These are phyloP conservation scores for Globisporangium barbulae DNA, from an alignment of 352 stramenopile genomes.

Conservation along the genomic window DNA sequence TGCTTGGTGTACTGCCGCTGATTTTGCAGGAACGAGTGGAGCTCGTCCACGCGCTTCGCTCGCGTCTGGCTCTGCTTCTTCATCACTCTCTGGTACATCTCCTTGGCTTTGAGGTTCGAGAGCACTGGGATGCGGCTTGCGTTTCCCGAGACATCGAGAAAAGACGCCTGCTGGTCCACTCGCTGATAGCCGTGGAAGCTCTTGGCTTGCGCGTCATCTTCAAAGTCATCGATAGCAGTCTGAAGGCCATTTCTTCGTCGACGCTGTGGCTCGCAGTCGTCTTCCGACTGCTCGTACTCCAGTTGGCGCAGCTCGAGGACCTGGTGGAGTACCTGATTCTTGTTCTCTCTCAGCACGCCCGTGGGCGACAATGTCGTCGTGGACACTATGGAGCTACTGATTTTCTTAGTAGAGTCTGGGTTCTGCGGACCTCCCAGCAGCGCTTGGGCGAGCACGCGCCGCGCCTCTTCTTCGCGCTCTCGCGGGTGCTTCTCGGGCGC, in stretches of 20 bases:
- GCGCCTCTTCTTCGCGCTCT: slow-evolving; percentile 36
- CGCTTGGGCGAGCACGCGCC: slow-evolving; percentile 29
- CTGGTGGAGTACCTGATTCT: slow-evolving; percentile 8
- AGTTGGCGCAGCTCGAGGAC: not conserved
- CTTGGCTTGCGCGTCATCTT: not conserved
- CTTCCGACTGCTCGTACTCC: not conserved
- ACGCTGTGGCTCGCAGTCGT: slow-evolving; percentile 8
- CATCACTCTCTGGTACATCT: slow-evolving; percentile 16
- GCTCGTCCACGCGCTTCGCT: slow-evolving; percentile 21
- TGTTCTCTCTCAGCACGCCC: slow-evolving; percentile 6
- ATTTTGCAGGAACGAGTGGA: slow-evolving; percentile 24
- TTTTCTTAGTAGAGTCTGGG: not conserved
- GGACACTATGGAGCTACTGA: not conserved
- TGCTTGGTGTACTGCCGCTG: slow-evolving; percentile 29
- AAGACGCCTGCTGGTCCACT: slow-evolving; percentile 2
- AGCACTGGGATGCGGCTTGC: slow-evolving; percentile 25
- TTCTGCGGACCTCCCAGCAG: slow-evolving; percentile 13
- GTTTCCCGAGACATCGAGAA: slow-evolving; percentile 26
- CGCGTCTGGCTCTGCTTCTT: slow-evolving; percentile 19
- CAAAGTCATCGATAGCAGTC: not conserved
- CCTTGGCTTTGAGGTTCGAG: slow-evolving; percentile 15
- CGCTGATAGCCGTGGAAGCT: slow-evolving; percentile 29
- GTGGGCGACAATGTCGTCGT: slow-evolving; percentile 3
- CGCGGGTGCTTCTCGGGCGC: slow-evolving; percentile 21
- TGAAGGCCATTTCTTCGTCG: not conserved